Conservation (phyloP, 139 green algal genomes). For the Astrephomene gubernaculifera region DNA sequence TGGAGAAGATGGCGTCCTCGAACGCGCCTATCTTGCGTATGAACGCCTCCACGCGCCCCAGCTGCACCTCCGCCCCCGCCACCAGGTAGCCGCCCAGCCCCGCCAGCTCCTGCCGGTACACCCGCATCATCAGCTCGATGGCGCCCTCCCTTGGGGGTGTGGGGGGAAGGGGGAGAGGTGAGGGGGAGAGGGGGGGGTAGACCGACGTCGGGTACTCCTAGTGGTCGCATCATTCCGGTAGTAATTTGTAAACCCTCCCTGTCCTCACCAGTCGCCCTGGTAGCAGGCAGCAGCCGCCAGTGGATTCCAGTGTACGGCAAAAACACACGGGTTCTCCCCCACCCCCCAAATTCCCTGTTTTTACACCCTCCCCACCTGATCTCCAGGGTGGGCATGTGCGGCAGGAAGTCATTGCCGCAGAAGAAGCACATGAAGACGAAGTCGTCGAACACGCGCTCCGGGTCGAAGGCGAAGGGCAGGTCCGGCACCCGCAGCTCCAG, state of each 20-base stretch:
- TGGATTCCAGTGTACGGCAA: no score
- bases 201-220: neutral
- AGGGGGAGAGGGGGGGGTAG: neutral
- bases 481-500: slow-evolving; percentile 80
- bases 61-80: slow-evolving; percentile 66
- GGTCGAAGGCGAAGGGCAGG: slow-evolving; percentile 68
- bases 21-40: slow-evolving; percentile 83
- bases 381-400: slow-evolving; percentile 99
- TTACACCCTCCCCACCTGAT: slow-evolving; percentile 76
- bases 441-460: slow-evolving; percentile 85
- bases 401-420: slow-evolving; percentile 98
- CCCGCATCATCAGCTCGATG: slow-evolving; percentile 96
- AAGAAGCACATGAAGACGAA: slow-evolving; percentile 99
- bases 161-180: neutral
- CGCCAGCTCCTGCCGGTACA: slow-evolving; percentile 89
- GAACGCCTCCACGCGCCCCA: slow-evolving; percentile 92
- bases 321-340: no score
- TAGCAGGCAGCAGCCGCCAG: no score
- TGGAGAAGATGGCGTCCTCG: slow-evolving; percentile 97
- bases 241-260: no score
- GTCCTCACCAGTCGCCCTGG: no score
- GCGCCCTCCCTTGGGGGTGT: slow-evolving; percentile 74
- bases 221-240: no score
- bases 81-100: slow-evolving; percentile 91
- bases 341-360: no score